A percentile compares a stretch with the other conserved stretches of the same genome.
Evolutionary conservation across 805 yeast genomes (phyloP).

Genomic region (Cyberlindnera veronae): DNA sequence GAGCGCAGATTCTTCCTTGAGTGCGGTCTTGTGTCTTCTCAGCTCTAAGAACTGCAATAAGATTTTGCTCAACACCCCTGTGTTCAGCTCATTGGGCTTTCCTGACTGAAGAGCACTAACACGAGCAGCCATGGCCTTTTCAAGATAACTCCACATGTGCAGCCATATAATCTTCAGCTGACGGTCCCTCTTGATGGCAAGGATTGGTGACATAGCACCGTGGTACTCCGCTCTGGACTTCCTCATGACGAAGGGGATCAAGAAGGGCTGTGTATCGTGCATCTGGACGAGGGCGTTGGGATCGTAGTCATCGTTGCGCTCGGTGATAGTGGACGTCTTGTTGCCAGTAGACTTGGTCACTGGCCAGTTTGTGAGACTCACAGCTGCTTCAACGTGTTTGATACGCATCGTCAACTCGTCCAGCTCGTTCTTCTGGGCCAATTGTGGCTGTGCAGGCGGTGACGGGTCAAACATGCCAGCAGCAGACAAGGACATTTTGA

Average conservation of each 20-base stretch:
- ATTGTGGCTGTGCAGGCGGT: not conserved
- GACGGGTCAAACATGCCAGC: not conserved
- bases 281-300: slow-evolving; percentile 39
- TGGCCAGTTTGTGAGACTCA: slow-evolving; percentile 2
- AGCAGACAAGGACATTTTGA: not conserved
- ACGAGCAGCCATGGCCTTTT: slow-evolving; percentile 1
- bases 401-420: slow-evolving; percentile 3
- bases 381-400: slow-evolving; percentile 5
- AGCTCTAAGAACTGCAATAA: slow-evolving; percentile 6
- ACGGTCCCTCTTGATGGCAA: slow-evolving; percentile 45
- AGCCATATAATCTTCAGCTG: slow-evolving; percentile 34
- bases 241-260: slow-evolving; percentile 31
- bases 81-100: not conserved
- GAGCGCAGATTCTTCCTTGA: slow-evolving; percentile 3
- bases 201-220: slow-evolving; percentile 51
- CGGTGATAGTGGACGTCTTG: not conserved
- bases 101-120: not conserved
- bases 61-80: slow-evolving; percentile 1
- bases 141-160: slow-evolving; percentile 19
- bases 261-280: slow-evolving; percentile 38
- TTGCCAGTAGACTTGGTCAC: not conserved
- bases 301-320: slow-evolving; percentile 13
- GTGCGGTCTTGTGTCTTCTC: slow-evolving; percentile 12
- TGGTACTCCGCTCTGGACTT: slow-evolving; percentile 40
- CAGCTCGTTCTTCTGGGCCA: not conserved